A percentile compares a stretch with the other conserved stretches of the same genome.
These are phyloP conservation scores for Clonostachys solani DNA, from an alignment of 2,329 filamentous ascomycete species.

Conservation along the genomic window DNA sequence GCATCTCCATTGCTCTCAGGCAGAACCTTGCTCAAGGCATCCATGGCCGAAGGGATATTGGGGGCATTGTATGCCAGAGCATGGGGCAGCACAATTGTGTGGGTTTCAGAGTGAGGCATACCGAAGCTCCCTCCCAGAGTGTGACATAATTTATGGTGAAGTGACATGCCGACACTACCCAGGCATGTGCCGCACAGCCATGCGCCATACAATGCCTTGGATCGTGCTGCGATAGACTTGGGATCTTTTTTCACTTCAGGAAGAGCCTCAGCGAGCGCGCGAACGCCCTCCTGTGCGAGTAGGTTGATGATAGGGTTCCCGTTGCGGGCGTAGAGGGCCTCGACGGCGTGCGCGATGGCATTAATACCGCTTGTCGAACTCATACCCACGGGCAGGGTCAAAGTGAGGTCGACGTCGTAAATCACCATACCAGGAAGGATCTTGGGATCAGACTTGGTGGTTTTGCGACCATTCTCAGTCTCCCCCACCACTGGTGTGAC, in stretches of 20 bases:
- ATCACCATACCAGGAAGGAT: constrained; percentile 58
- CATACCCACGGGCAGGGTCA: constrained; percentile 48
- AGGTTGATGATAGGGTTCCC: constrained; percentile 56
- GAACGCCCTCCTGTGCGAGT: constrained; percentile 53
- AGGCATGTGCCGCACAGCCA: constrained; percentile 61
- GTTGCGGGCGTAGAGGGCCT: constrained; percentile 59
- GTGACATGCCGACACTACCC: constrained; percentile 55
- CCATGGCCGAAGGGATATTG: constrained; percentile 45
- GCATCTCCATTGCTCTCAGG: constrained; percentile 56
- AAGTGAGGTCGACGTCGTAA: constrained; percentile 60
- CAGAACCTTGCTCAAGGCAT: constrained; percentile 44
- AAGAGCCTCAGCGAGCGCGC: constrained; percentile 46
- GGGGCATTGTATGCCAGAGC: constrained; percentile 60
- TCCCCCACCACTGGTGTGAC: constrained; percentile 64
- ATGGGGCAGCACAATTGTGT: constrained; percentile 59
- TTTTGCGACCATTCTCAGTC: constrained; percentile 53
- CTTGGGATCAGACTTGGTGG: constrained; percentile 50
- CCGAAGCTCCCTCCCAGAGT: constrained; percentile 59
- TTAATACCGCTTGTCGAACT: constrained; percentile 59
- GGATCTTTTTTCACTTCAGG: constrained; percentile 45
- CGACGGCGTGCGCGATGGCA: constrained; percentile 55
- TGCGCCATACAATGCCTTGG: constrained; percentile 49
- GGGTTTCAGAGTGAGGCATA: constrained; percentile 62
- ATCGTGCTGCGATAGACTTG: constrained; percentile 37
- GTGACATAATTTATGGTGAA: constrained; percentile 67